Base-by-base conservation (phyloP, 192 early-diverging fungal genomes). In the Coemansia sp. region DNA sequence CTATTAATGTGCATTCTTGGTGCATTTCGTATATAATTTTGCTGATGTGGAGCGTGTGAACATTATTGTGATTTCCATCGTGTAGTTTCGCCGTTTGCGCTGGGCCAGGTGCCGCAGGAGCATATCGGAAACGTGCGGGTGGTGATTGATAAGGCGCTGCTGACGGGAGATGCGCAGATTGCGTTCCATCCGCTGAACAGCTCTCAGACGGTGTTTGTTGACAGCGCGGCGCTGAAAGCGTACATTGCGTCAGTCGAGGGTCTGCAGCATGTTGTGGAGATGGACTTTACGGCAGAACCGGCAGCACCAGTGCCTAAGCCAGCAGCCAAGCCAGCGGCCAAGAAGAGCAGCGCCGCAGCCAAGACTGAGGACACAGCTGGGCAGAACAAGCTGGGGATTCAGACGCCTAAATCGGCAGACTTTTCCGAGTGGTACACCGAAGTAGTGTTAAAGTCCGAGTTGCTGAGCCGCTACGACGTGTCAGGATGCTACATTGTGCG, bases 381-480 rank as follows among this genome's bases (percentile, higher is more conserved):
- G 24, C 81, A 86, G 61, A 75, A 84, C 72, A 86, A 87, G 68
- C 92, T 94, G 69, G 97, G 96, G 62, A 86, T 99, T 50, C 88
- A 90, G 55, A 86, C 81, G 47, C 87, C 86, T 69, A 98, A 98
- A 86, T 88, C 90, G 39, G 93, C 83, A 37, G 94, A 98, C 70
- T 97, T 98, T 70, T 79, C 96, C 39, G 84, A 72, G 58, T 99
- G 95, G 95, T 97, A 98, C 79, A 87, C 89, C 67, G 92, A 93
- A 75, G 92, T 91, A 55, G 81, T 98, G 63, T 88, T 87, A 37
- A 86, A 88, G 62, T 90, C 92, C 25, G 97, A 99, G 75, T 96
- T 99, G 97, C 82, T 98, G 78, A 94, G 95, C 70, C 96, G 98
- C 85, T 99, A 99, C 85, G 92, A 97, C 75, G 89, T 99, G 41